Percentiles rank a stretch among this genome's conserved stretches.
Conservation (phyloP, 2,329 filamentous ascomycete species). For the Botrytis pseudocinerea region DNA sequence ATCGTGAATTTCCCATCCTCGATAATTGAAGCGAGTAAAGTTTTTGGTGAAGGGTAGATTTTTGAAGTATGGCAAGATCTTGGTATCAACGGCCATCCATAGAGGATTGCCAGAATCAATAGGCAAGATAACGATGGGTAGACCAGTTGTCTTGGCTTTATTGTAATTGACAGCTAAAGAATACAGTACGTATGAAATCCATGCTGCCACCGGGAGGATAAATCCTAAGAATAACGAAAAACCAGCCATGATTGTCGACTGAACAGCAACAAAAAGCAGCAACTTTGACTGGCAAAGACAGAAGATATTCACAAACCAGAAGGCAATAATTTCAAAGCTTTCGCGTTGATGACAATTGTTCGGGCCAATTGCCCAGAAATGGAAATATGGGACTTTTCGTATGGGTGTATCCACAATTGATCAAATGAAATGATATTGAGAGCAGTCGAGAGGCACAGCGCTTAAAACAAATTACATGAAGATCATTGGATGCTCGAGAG, state of each 20-base stretch:
- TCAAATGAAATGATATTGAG: background rate
- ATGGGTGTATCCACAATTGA: background rate
- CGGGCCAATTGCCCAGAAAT: background rate
- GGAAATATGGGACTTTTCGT: slow-evolving; percentile 1
- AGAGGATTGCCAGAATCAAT: slow-evolving; percentile 18
- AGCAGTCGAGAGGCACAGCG: background rate
- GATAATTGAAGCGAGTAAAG: slow-evolving; percentile 20
- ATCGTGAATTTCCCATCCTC: slow-evolving; percentile 22
- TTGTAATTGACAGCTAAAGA: slow-evolving; percentile 12
- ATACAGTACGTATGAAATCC: slow-evolving; percentile 13
- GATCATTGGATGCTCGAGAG: background rate
- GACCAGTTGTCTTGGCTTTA: slow-evolving; percentile 1
- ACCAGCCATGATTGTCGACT: slow-evolving; percentile 1
- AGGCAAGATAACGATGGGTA: slow-evolving; percentile 17
- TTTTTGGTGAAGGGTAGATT: slow-evolving; percentile 20
- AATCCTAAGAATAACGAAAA: slow-evolving; percentile 13
- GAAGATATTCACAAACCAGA: slow-evolving; percentile 2
- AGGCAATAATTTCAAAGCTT: background rate
- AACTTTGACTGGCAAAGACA: background rate
- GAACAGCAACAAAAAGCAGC: background rate
- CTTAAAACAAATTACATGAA: background rate
- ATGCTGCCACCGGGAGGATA: slow-evolving; percentile 1
- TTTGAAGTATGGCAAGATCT: slow-evolving; percentile 10
- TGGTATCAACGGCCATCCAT: slow-evolving; percentile 19
- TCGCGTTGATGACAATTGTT: background rate